A percentile compares a stretch with the other conserved stretches of the same genome.
Evolutionary conservation across 371 early-diverging fungal species (phyloP).

Genomic region (Zychaea mexicana): DNA sequence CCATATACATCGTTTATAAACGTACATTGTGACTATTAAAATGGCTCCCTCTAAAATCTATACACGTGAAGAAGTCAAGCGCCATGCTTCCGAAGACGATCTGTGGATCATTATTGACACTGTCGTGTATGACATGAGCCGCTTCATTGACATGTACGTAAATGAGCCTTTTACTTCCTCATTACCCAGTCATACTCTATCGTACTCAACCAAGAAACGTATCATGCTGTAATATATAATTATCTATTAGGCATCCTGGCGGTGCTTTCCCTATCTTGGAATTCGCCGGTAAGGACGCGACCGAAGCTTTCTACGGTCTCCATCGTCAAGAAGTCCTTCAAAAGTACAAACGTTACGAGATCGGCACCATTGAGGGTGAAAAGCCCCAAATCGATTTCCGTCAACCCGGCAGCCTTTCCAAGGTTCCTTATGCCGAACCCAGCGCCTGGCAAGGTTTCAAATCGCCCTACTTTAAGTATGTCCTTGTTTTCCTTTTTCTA

Average conservation of each 20-base stretch:
- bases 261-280: conserved; percentile 72
- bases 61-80: conserved; percentile 71
- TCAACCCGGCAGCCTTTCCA: conserved; percentile 42
- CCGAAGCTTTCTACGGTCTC: conserved; percentile 59
- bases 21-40: too few relatives aligned
- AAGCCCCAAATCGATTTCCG: conserved; percentile 29
- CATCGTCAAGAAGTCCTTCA: conserved; percentile 72
- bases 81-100: conserved; percentile 74
- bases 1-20: too few relatives aligned
- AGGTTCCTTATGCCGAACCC: conserved; percentile 64
- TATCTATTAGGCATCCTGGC: conserved; percentile 76
- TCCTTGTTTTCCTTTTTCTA: conserved; percentile 13
- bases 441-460: conserved; percentile 53
- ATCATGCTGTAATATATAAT: too few relatives aligned
- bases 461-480: conserved; percentile 63
- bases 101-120: conserved; percentile 85
- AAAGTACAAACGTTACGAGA: conserved; percentile 46
- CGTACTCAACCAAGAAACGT: too few relatives aligned
- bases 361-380: conserved; percentile 54
- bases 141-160: conserved; percentile 65
- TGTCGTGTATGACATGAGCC: conserved; percentile 88
- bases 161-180: neutral
- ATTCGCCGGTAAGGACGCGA: conserved; percentile 34
- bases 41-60: conserved; percentile 27
- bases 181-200: too few relatives aligned